Evolutionary conservation across 2,329 filamentous ascomycete genomes (phyloP), one percentile per base, ranked within the genome.

Genomic region (Colletotrichum euphorbiae): DNA sequence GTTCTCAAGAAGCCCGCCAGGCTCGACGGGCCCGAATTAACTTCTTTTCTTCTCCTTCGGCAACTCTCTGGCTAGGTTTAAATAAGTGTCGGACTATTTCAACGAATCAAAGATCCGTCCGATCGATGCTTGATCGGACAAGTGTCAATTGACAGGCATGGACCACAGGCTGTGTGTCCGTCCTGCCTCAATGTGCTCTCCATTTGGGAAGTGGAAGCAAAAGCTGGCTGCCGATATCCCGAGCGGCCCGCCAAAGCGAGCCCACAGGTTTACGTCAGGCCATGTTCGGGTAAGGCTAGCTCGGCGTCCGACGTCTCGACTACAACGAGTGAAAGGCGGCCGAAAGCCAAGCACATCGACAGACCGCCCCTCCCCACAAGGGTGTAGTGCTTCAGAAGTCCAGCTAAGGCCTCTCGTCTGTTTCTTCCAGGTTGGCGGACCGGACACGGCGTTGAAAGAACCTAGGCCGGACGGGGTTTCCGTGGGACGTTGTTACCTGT

Each of bases 141-240:
- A 2, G n/a, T 58, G 55, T 58, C 51, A 38, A 21, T 28, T 28
- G 33, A 19, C 28, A 51, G 28, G 33, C 3, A 45, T 8, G 42
- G 51, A 24, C 40, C 56, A 38, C 58, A 38, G 19, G 33, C 51
- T 54, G 28, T 51, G 28, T 9, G 31, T 54, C 17, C 28, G 13
- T 21, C 51, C 5, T 15, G 21, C 51, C 6, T 40, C 31, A 24
- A 24, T 40, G 17, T 2, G 36, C 50, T 54, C 52, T 33, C 52
- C 36, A 43, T 38, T 40, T 54, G 31, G 4, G 19, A 8, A 54
- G 15, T n/a, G 7, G 17, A 45, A 45, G 17, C 15, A 45, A 24
- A 24, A 19, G 42, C 48, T 28, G 6, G 52, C 60, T 68, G 60
- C 65, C 54, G 65, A 55, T 50, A 21, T 65, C 19, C 65, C 61